Conservation (phyloP, 345 rosid genomes). For the Citrus cavaleriei region DNA sequence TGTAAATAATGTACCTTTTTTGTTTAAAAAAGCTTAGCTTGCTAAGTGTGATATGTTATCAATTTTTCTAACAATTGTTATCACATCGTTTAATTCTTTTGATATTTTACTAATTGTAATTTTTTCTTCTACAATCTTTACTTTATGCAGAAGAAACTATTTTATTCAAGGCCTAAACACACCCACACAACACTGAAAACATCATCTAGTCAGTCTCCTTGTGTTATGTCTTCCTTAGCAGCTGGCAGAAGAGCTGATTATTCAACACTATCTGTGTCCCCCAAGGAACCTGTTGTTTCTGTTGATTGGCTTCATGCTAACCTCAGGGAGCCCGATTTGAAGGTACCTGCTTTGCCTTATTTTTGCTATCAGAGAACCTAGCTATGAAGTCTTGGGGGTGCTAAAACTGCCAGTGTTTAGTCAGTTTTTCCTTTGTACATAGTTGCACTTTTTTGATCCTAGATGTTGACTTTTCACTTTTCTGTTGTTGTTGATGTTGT, state of each 20-base stretch:
- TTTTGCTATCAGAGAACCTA: background rate
- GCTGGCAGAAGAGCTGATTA: slow-evolving; percentile 31
- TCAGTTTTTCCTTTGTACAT: background rate
- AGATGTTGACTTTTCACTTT: background rate
- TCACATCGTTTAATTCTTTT: background rate
- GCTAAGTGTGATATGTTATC: background rate
- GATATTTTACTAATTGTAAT: background rate
- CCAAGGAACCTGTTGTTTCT: slow-evolving; percentile 77
- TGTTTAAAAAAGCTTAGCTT: background rate
- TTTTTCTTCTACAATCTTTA: background rate
- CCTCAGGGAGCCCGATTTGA: slow-evolving; percentile 70
- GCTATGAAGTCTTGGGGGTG: background rate
- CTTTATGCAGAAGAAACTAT: slow-evolving; percentile 45
- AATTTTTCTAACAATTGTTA: background rate
- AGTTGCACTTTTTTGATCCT: background rate
- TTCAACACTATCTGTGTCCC: slow-evolving; percentile 46
- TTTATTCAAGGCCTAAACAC: slow-evolving; percentile 24
- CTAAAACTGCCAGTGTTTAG: background rate
- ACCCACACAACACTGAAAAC: slow-evolving; percentile 21
- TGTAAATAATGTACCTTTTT: background rate
- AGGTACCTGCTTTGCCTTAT: slow-evolving; percentile 37
- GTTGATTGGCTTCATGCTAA: slow-evolving; percentile 94
- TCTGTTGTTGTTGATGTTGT: background rate
- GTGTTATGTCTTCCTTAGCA: slow-evolving; percentile 48
- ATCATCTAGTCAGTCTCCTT: slow-evolving; percentile 32